Evolutionary conservation across 2,329 filamentous ascomycete genomes (phyloP), one percentile per base, ranked within the genome.

Genomic region (Ophiostoma populinum): DNA sequence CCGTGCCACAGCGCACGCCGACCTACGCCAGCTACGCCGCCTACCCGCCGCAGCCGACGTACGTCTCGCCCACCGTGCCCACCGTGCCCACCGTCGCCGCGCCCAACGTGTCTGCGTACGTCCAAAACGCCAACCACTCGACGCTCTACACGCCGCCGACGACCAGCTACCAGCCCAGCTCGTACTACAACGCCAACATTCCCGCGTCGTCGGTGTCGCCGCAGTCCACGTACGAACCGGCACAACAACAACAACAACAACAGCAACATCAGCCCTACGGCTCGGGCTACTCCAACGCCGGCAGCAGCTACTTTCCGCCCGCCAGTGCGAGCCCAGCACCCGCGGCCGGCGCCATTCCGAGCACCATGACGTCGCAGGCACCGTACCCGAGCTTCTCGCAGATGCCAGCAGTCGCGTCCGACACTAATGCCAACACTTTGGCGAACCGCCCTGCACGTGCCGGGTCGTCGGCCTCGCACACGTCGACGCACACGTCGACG

Each of bases 381-480:
- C 65, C 67, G 1, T 71, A 72, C 47, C 63, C 67, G 4, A 53
- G 55, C 3, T 56, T 62, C 29, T 60, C 63, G 7, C 59, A 67
- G 27, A 70, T 70, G 18, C 65, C 67, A 0, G 60, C 62, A 16
- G 63, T 62, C 4, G 65, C 1, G 58, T 57, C 36, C 69, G 67
- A 46, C 51, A 53, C 54, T 39, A 65, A 70, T 35, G 55, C 61
- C 11, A 55, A 56, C 43, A 55, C 59, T 4, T 62, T 61, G 40
- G 53, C 59, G 34, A 60, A 49, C 45, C 54, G 62, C 15, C n/a
- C n/a, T n/a, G n/a, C n/a, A n/a, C n/a, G n/a, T n/a, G n/a, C n/a
- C n/a, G n/a, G n/a, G n/a, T n/a, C n/a, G n/a, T n/a, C n/a, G n/a
- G n/a, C n/a, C n/a, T n/a, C n/a, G n/a, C n/a, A n/a, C n/a, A n/a